Evolutionary conservation across 768 basidiomycete species (phyloP).

Genomic region (Tephrocybe sp.): DNA sequence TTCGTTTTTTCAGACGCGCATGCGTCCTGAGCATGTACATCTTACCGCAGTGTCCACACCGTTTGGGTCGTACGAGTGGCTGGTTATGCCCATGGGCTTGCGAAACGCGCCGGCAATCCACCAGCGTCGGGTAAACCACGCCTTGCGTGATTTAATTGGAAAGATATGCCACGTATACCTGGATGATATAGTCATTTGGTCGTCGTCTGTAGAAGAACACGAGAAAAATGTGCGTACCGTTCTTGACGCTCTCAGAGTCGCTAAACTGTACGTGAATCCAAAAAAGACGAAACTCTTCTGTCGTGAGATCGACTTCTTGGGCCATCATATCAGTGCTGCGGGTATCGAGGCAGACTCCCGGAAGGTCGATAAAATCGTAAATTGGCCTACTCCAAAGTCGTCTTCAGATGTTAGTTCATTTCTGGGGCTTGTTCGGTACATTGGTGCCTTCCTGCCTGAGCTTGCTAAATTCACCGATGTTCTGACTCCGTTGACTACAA

Average conservation of each 20-base stretch:
- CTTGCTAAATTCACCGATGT: constrained; percentile 13
- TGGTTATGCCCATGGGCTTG: constrained; percentile 22
- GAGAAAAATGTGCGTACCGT: too few relatives aligned
- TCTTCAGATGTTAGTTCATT: constrained; percentile 20
- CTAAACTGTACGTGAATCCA: neutral
- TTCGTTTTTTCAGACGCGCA: constrained; percentile 32
- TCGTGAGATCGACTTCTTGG: constrained; percentile 3
- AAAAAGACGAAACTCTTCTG: constrained; percentile 23
- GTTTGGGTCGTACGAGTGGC: constrained; percentile 33
- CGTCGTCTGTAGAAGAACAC: too few relatives aligned
- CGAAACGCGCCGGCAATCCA: constrained; percentile 6
- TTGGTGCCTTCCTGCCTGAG: constrained; percentile 20
- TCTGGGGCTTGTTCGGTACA: constrained; percentile 21
- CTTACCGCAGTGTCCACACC: constrained; percentile 33
- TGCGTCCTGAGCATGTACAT: constrained; percentile 19
- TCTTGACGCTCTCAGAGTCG: too few relatives aligned
- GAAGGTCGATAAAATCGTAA: too few relatives aligned
- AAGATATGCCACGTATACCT: too few relatives aligned
- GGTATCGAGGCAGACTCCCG: too few relatives aligned
- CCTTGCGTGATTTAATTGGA: too few relatives aligned
- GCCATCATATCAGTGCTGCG: too few relatives aligned
- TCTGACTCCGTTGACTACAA: neutral
- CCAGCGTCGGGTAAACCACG: too few relatives aligned
- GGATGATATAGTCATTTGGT: too few relatives aligned
- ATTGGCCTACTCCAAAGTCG: neutral